These are phyloP conservation scores for Fimicolochytrium jonesii DNA, from an alignment of 192 early-diverging fungal genomes.

Conservation along the genomic window DNA sequence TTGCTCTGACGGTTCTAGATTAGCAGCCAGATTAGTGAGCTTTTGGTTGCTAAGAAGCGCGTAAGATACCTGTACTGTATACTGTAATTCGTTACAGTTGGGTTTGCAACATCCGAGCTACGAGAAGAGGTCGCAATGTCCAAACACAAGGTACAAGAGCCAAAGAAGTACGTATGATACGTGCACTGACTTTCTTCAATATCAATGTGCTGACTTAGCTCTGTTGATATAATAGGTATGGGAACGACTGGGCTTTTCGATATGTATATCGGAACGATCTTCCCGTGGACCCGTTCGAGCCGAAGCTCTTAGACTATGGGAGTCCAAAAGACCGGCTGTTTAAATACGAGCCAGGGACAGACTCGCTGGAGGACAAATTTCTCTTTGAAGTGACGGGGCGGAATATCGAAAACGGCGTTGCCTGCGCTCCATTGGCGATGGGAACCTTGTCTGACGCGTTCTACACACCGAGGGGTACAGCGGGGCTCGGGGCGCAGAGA, in stretches of 20 bases:
- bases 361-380: conserved; percentile 5
- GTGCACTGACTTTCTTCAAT: background rate
- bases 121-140: too few species aligned
- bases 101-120: too few species aligned
- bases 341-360: conserved; percentile 18
- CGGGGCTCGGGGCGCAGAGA: too few species aligned
- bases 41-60: too few species aligned
- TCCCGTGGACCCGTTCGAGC: conserved; percentile 30
- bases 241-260: conserved; percentile 31
- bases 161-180: background rate
- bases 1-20: too few species aligned
- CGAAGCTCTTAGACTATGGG: conserved; percentile 37
- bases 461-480: conserved; percentile 3
- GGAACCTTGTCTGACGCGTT: conserved; percentile 16
- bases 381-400: conserved; percentile 13
- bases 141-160: background rate
- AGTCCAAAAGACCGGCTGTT: conserved; percentile 27
- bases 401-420: conserved; percentile 28
- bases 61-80: too few species aligned
- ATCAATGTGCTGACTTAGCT: background rate
- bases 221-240: conserved; percentile 9
- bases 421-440: conserved; percentile 22
- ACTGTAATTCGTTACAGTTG: too few species aligned
- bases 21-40: too few species aligned
- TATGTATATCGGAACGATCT: conserved; percentile 30